phyloP scores from a whole-genome alignment of 108 stramenopile genomes.

The Mayamaea pseudoterrestris region DNA sequence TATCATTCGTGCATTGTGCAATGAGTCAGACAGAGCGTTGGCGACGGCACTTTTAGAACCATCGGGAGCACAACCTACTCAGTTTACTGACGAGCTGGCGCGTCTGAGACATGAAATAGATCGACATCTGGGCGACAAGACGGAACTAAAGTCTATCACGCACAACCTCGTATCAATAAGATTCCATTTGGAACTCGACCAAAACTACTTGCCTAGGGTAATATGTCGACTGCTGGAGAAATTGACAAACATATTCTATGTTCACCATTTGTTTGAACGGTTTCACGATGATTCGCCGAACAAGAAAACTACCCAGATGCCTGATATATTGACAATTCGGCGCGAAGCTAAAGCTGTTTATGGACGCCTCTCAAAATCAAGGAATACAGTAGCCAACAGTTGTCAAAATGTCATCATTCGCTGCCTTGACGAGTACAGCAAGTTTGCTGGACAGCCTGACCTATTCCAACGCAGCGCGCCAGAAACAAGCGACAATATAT shows the following conservation, averaged over 20 bases:
- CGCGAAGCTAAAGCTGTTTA: too few species aligned
- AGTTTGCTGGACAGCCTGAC: constrained; percentile 11
- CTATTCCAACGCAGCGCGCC: constrained; percentile 11
- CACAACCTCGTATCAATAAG: constrained; percentile 43
- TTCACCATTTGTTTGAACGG: constrained; percentile 4
- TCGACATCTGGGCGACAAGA: constrained; percentile 8
- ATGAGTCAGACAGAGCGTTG: constrained; percentile 29
- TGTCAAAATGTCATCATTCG: constrained; percentile 19
- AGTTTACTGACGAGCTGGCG: constrained; percentile 19
- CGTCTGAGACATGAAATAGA: constrained; percentile 9
- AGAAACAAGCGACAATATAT: constrained; percentile 12
- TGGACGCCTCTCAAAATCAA: too few species aligned
- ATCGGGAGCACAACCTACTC: too few species aligned
- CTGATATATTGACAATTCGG: too few species aligned
- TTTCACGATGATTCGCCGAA: constrained; percentile 28
- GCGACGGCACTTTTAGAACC: constrained; percentile 36
- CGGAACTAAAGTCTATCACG: constrained; percentile 10
- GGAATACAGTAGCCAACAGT: too few species aligned
- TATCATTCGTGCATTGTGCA: constrained; percentile 9
- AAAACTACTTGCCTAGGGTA: constrained; percentile 18
- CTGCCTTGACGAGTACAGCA: constrained; percentile 32
- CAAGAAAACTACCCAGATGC: too few species aligned
- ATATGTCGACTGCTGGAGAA: too few species aligned
- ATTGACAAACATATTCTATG: constrained; percentile 17
- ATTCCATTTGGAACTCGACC: constrained; percentile 24